Evolutionary conservation across 257 asterid species (phyloP).

Genomic region (Solanum peruvianum): DNA sequence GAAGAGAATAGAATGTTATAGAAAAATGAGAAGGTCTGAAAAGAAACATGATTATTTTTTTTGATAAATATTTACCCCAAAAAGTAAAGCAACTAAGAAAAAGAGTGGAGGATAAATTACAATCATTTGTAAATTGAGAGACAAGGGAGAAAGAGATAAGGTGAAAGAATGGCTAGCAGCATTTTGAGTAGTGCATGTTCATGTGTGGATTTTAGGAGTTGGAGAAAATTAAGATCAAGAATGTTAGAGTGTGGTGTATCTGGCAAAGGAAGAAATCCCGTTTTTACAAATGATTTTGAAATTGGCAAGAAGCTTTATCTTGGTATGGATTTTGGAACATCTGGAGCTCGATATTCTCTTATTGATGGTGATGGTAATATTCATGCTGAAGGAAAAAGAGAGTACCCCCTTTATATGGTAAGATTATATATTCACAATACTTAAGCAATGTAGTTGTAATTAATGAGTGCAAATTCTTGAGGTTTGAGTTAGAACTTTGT

Average conservation of each 20-base stretch:
- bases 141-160: not conserved
- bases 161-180: constrained; percentile 25
- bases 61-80: not conserved
- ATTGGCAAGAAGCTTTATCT: constrained; percentile 49
- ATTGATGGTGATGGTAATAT: constrained; percentile 47
- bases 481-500: not conserved
- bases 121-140: not conserved
- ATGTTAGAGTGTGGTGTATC: constrained; percentile 2
- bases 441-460: not conserved
- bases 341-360: constrained; percentile 79
- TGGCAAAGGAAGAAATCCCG: constrained; percentile 9
- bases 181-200: constrained; percentile 14
- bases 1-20: not conserved
- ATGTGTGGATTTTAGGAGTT: constrained; percentile 1
- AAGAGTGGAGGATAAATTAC: not conserved
- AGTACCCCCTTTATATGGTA: constrained; percentile 58
- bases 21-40: not conserved
- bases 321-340: constrained; percentile 93
- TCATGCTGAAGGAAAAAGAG: constrained; percentile 66
- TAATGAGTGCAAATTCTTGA: not conserved
- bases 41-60: not conserved
- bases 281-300: constrained; percentile 14
- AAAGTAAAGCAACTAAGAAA: not conserved
- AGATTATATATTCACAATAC: not conserved
- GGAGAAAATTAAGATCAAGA: constrained; percentile 5